phyloP scores from a whole-genome alignment of 257 asterid genomes.

The Echites panduratus region DNA sequence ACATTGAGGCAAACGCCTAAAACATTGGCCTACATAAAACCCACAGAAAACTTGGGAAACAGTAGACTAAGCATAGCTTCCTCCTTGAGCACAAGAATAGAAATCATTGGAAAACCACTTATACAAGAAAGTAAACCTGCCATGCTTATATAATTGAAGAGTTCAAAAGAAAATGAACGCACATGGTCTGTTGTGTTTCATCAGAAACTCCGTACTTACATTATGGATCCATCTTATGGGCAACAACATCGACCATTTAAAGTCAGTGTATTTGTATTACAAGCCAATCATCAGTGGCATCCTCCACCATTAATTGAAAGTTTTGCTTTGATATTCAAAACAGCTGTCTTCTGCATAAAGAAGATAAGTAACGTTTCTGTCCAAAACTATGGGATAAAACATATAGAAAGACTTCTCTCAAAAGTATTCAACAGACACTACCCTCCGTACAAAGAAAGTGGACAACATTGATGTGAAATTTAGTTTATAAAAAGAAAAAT shows the following conservation, averaged over 20 bases:
- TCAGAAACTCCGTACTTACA: conserved; percentile 46
- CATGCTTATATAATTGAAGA: neutral
- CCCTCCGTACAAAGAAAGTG: neutral
- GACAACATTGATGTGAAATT: neutral
- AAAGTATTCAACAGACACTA: neutral
- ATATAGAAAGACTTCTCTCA: neutral
- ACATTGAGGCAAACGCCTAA: neutral
- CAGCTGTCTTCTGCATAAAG: conserved; percentile 77
- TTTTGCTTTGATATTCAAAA: conserved; percentile 99
- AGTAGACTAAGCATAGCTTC: neutral
- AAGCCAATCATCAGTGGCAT: conserved; percentile 99
- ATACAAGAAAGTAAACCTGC: neutral
- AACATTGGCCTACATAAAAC: neutral
- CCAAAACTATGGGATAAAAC: neutral
- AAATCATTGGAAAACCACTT: neutral
- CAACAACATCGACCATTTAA: conserved; percentile 75
- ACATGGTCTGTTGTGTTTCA: neutral
- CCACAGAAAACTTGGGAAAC: neutral
- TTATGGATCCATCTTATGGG: conserved; percentile 79
- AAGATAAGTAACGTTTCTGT: conserved; percentile 14
- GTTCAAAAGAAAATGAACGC: neutral
- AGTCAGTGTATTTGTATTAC: conserved; percentile 85
- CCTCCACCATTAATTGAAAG: conserved; percentile 96
- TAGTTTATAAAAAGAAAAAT: neutral
- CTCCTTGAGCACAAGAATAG: neutral